Evolutionary conservation across 2,329 filamentous ascomycete species (phyloP), one percentile per base, ranked within the genome.

Genomic region (Exophiala viscosa): DNA sequence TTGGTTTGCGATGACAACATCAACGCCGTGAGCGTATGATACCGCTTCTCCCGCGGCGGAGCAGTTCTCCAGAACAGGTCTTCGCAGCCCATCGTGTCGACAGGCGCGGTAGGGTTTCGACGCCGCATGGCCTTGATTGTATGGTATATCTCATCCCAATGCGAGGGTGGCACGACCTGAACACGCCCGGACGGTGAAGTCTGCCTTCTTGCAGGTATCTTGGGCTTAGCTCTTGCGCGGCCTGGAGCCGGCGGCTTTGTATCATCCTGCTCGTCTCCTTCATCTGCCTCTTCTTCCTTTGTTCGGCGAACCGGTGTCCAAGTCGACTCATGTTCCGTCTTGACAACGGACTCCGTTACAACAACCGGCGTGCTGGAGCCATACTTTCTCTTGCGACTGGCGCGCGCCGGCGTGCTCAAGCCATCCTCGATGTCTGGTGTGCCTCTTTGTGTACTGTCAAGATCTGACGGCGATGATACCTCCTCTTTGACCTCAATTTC

Each of bases 51-150:
- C 49, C 75, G 69, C 1, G 71, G 71, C 14, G 68, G 67, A 1
- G 73, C 73, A 0, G 64, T 64, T 5, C 66, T 68, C 70, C 70
- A 75, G 58, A 72, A 69, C 7, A 75, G 62, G 42, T 76, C 69
- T 18, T 72, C 90, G 70, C 93, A 99, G 9, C 93, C 93, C 91
- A 97, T 96, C 0, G 92, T 97, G 69, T 99, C 93, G 9, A 99
- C 93, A 0, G 92, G 88, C 1, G 93, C 93, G 0, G 71, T 75
- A 4, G 80, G 70, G 35, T 80, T 87, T 70, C 74, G 80, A 67
- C 67, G 87, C 72, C 72, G 85, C 90, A 97, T 96, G 64, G 82
- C 79, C 64, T 86, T 85, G 40, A 95, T 87, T 0, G 82, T 73
- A 32, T 78, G 72, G 71, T 96, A 99, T 52, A 96, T 83, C 51